Percentiles rank a stretch among this genome's conserved stretches.
Evolutionary conservation across 495 filamentous ascomycete species (phyloP).

Genomic region (Talaromyces proteolyticus): DNA sequence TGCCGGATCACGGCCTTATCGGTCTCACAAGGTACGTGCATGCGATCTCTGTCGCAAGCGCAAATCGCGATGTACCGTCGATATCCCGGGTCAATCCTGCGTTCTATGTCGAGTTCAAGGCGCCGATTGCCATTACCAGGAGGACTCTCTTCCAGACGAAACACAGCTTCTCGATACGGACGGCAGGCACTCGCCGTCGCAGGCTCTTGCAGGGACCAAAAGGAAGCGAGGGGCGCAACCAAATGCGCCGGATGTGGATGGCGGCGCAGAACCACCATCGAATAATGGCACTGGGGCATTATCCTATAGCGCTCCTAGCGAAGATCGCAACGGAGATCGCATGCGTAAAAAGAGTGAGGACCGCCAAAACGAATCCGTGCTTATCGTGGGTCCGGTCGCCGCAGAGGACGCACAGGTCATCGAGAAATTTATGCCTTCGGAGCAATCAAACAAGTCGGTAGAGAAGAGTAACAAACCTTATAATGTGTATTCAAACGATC

Average conservation of each 20-base stretch:
- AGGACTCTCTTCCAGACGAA: constrained; percentile 24
- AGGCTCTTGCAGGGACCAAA: neutral
- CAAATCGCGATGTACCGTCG: constrained; percentile 46
- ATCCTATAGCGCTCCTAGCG: constrained; percentile 6
- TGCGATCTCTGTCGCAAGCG: constrained; percentile 47
- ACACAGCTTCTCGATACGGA: constrained; percentile 20
- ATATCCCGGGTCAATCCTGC: constrained; percentile 41
- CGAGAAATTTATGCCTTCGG: constrained; percentile 43
- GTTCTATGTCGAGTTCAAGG: constrained; percentile 44
- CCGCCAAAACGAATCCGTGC: constrained; percentile 40
- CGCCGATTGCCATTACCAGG: constrained; percentile 43
- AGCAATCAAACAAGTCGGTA: constrained; percentile 28
- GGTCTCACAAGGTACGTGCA: constrained; percentile 46
- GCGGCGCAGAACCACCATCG: neutral
- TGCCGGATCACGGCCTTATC: constrained; percentile 40
- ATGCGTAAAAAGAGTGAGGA: constrained; percentile 31
- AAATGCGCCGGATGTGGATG: neutral
- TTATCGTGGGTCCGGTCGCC: constrained; percentile 45
- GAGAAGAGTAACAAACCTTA: constrained; percentile 39
- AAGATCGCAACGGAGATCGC: constrained; percentile 26
- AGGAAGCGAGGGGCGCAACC: constrained; percentile 3
- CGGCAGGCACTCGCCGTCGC: constrained; percentile 11
- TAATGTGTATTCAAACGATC: constrained; percentile 44
- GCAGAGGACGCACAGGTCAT: constrained; percentile 48
- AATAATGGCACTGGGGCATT: neutral